Evolutionary conservation across 2,329 filamentous ascomycete genomes (phyloP).

Genomic region (Arthroderma uncinatum): DNA sequence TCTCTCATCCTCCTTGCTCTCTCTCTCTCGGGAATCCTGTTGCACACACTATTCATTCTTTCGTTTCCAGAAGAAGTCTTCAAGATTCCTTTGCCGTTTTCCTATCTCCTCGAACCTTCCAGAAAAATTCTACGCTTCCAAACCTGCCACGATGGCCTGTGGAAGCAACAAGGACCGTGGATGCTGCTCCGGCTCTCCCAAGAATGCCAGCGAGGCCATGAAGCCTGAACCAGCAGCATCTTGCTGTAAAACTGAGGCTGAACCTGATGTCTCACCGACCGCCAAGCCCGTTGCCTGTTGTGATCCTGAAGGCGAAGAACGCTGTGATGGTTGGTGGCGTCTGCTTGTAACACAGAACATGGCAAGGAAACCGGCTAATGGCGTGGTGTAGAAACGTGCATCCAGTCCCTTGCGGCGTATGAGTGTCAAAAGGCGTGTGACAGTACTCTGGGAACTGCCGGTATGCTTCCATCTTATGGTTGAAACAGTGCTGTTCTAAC

Average conservation of each 20-base stretch:
- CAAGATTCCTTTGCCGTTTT: too few species aligned
- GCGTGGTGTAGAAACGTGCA: background rate
- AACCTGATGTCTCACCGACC: background rate
- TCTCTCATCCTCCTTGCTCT: too few species aligned
- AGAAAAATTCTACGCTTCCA: background rate
- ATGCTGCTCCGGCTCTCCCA: background rate
- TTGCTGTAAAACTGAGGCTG: background rate
- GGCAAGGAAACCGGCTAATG: background rate
- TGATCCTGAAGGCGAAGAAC: background rate
- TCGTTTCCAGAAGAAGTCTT: too few species aligned
- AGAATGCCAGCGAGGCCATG: too few species aligned
- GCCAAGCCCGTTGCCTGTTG: background rate
- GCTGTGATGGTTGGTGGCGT: background rate
- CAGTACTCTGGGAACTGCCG: background rate
- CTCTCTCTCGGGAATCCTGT: too few species aligned
- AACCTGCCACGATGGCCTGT: too few species aligned
- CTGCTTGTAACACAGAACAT: background rate
- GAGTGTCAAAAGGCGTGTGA: background rate
- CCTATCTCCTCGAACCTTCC: too few species aligned
- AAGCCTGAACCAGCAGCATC: background rate
- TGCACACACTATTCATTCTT: too few species aligned
- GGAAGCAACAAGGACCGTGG: background rate
- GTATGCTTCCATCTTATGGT: background rate
- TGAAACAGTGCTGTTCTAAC: background rate
- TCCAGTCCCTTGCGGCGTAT: background rate